Evolutionary conservation across 257 asterid genomes (phyloP).

Genomic region (Nicotiana undulata): DNA sequence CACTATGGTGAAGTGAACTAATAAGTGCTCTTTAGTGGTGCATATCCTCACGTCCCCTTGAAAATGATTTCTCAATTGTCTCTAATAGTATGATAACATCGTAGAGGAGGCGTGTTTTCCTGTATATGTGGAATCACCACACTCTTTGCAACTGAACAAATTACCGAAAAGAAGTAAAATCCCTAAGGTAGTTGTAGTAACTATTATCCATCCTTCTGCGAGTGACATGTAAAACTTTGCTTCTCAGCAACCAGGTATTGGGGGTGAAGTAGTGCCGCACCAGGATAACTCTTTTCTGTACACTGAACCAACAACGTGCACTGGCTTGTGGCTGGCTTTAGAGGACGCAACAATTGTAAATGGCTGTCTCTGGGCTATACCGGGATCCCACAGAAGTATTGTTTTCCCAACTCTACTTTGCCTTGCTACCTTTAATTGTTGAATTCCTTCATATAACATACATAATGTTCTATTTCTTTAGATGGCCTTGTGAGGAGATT

Average conservation of each 20-base stretch:
- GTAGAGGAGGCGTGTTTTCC: neutral
- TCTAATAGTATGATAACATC: neutral
- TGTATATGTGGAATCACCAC: neutral
- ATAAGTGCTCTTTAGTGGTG: neutral
- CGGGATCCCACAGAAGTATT: slow-evolving; percentile 75
- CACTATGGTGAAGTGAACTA: neutral
- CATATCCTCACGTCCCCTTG: neutral
- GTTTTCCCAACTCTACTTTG: neutral
- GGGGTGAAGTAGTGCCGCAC: slow-evolving; percentile 86
- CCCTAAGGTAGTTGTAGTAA: neutral
- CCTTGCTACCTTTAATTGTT: neutral
- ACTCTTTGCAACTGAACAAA: neutral
- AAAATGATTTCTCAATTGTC: neutral
- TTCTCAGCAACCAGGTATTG: slow-evolving; percentile 83
- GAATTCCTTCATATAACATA: neutral
- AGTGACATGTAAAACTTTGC: slow-evolving; percentile 10
- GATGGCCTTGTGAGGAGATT: slow-evolving; percentile 92
- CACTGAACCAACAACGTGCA: slow-evolving; percentile 78
- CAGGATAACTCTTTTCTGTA: slow-evolving; percentile 81
- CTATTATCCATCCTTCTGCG: neutral
- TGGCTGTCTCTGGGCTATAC: slow-evolving; percentile 97
- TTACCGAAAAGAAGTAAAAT: neutral
- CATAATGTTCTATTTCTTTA: slow-evolving; percentile 3
- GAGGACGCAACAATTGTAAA: slow-evolving; percentile 69
- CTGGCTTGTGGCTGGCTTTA: slow-evolving; percentile 88